Evolutionary conservation across 2,329 filamentous ascomycete species (phyloP).

Genomic region (Alternaria tenuissima): DNA sequence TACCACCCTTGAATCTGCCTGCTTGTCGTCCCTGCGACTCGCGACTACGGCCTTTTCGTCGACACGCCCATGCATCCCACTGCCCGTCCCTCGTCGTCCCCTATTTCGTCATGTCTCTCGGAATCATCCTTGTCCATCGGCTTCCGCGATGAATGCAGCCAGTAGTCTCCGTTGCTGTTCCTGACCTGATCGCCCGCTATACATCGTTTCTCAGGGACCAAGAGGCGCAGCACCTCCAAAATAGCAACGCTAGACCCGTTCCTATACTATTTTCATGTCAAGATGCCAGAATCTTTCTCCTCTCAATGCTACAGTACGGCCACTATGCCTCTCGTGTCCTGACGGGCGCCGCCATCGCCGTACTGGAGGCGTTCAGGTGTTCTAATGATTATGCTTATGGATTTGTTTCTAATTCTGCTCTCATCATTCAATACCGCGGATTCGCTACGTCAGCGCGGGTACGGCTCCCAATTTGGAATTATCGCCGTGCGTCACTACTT

Average conservation of each 20-base stretch:
- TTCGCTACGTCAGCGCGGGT: conserved; percentile 31
- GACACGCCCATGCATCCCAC: conserved; percentile 22
- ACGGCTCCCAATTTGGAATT: conserved; percentile 6
- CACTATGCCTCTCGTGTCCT: conserved; percentile 23
- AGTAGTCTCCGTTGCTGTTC: conserved; percentile 34
- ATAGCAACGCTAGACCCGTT: conserved; percentile 43
- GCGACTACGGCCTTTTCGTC: conserved; percentile 1
- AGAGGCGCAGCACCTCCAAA: conserved; percentile 46
- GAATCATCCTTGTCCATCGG: conserved; percentile 23
- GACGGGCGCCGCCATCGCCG: conserved; percentile 13
- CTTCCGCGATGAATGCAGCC: conserved; percentile 23
- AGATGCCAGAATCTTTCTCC: conserved; percentile 21
- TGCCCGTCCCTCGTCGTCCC: conserved; percentile 21
- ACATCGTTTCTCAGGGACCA: conserved; percentile 31
- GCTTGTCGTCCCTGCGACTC: conserved; percentile 22
- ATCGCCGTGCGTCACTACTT: conserved; percentile 27
- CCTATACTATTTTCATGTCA: conserved; percentile 24
- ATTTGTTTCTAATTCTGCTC: conserved; percentile 30
- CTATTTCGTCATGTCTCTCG: conserved; percentile 43
- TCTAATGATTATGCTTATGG: background rate
- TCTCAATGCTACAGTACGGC: conserved; percentile 26
- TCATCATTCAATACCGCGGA: conserved; percentile 20
- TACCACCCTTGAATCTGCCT: conserved; percentile 33
- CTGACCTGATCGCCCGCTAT: conserved; percentile 47
- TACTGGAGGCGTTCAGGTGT: conserved; percentile 15